These are phyloP conservation scores for Ustilago tritici DNA, from an alignment of 1,284 basidiomycete species.

Conservation along the genomic window DNA sequence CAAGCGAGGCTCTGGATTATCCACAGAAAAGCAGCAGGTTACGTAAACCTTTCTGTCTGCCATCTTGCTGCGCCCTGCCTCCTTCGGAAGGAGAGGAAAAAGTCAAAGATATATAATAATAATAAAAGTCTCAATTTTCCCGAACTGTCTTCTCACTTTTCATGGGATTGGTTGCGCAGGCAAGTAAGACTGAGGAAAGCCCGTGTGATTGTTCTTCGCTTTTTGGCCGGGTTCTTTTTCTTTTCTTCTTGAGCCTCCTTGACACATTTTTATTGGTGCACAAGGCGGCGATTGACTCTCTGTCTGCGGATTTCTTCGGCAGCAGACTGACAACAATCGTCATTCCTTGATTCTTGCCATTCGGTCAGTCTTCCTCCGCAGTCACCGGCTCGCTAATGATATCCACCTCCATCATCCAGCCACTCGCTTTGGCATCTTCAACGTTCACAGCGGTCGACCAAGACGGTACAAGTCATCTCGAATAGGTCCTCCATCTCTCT, in stretches of 20 bases:
- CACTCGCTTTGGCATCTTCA: background rate
- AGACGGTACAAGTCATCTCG: background rate
- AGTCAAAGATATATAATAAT: background rate
- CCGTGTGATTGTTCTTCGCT: slow-evolving; percentile 5
- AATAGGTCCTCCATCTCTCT: background rate
- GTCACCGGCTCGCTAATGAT: slow-evolving; percentile 7
- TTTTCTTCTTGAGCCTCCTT: background rate
- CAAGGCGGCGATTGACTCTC: slow-evolving; percentile 10
- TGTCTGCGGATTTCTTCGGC: slow-evolving; percentile 23
- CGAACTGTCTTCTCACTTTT: background rate
- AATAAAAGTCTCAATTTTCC: background rate
- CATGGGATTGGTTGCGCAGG: background rate
- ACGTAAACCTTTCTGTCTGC: background rate
- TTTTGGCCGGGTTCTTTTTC: slow-evolving; percentile 1
- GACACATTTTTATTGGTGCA: slow-evolving; percentile 15
- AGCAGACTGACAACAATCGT: slow-evolving; percentile 7
- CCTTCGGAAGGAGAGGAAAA: background rate
- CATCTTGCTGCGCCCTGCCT: background rate
- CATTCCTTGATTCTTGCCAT: slow-evolving; percentile 9
- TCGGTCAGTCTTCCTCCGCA: slow-evolving; percentile 27
- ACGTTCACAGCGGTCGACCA: background rate
- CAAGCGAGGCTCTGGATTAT: slow-evolving; percentile 8
- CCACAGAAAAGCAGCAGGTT: background rate
- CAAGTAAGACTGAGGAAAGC: background rate
- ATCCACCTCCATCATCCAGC: slow-evolving; percentile 2